Base-by-base conservation (phyloP, 768 basidiomycete genomes). In the Megacollybia marginata region DNA sequence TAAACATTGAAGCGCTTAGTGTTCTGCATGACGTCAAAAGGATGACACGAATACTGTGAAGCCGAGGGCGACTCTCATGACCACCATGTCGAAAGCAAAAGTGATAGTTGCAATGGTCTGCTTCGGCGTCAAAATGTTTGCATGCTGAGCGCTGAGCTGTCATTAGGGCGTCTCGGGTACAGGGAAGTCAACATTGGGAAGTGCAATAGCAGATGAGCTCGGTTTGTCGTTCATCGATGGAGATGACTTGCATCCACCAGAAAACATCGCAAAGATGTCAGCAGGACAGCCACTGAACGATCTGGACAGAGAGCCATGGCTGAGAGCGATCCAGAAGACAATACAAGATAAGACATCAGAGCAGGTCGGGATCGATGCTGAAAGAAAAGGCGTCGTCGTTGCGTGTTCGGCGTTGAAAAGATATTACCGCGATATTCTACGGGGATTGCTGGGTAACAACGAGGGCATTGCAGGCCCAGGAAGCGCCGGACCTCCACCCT, bases 251-350 rank as follows among this genome's bases (percentile, higher is more conserved):
- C 94, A 97, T 61, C 87, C 93, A 0, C 59, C 71, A 19, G 65
- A 76, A 11, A 95, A 95, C 64, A 78, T 95, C 38, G 83, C 78
- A 28, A 98, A 97, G 75, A 96, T 97, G 93, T 67, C 80, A 5
- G 60, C 68, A 1, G 92, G 92, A 0, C 65, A 71, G 19, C 85
- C 92, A 5, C 69, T 98, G 55, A 83, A 73, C 2, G 93, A 96
- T 59, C 75, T 69, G 2, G 93, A 96, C 62, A 82, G 92, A 16
- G 72, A 78, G 55, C 92, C 93, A 1, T 97, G 95, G 94, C 75
- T 98, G 4, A 75, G 74, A 49, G 64, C 74, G 43, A 82, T 96
- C 46, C 80, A 92, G 47, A 62, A 62, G 5, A 83, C 77, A 1
- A 89, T 83, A 10, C 80, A 82, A 9, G 80, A 82, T 61, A 58